Conservation (phyloP, 345 rosid species). For the Heritiera fomes region DNA sequence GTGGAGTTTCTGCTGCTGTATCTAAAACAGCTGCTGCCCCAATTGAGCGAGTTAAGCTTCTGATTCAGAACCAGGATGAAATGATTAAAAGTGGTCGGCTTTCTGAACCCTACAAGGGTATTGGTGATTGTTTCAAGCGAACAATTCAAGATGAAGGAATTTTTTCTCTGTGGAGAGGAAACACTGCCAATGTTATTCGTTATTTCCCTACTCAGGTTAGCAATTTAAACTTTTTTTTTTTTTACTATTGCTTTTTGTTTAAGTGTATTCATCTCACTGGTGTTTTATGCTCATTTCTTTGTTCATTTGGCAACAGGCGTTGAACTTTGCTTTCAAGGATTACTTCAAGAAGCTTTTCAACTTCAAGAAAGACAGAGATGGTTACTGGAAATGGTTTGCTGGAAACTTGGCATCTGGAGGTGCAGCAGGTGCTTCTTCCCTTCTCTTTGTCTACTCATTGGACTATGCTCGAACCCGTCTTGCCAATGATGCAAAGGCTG, state of each 20-base stretch:
- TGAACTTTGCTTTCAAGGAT: conserved; percentile 92
- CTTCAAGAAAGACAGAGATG: conserved; percentile 88
- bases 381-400: conserved; percentile 92
- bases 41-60: conserved; percentile 81
- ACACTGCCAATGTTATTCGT: conserved; percentile 87
- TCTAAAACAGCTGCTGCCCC: conserved; percentile 91
- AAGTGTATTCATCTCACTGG: not conserved
- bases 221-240: too few relatives aligned
- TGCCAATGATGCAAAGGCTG: conserved; percentile 86
- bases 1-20: conserved; percentile 84
- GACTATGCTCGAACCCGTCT: conserved; percentile 89
- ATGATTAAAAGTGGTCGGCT: conserved; percentile 77
- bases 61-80: conserved; percentile 92
- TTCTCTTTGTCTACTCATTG: conserved; percentile 76
- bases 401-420: conserved; percentile 91
- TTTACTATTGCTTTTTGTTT: not conserved
- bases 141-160: conserved; percentile 68
- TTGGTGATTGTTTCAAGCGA: conserved; percentile 67
- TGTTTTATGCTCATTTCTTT: conserved; percentile 1
- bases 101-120: conserved; percentile 81
- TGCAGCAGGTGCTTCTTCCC: conserved; percentile 88
- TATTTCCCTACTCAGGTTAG: conserved; percentile 92
- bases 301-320: conserved; percentile 47
- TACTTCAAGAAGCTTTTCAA: conserved; percentile 81
- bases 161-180: conserved; percentile 76